Percentiles rank a stretch among this genome's conserved stretches.
Evolutionary conservation across 2,329 filamentous ascomycete species (phyloP).

Genomic region (Ascochyta rabiei): DNA sequence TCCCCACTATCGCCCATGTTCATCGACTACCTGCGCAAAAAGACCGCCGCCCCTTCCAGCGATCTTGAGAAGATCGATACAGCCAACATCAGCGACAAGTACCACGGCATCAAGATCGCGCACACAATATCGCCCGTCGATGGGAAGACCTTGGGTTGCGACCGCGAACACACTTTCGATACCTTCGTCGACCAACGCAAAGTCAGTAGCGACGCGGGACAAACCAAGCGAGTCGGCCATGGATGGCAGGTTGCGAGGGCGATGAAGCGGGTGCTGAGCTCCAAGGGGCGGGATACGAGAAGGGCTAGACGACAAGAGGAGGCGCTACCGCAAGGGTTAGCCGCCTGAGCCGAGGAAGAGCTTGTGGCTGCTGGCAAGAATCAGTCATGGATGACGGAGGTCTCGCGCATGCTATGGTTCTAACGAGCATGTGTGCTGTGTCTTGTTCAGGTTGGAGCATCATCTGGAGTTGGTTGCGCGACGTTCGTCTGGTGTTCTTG

Average conservation of each 20-base stretch:
- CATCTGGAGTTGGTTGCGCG: background rate
- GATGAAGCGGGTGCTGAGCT: slow-evolving; percentile 11
- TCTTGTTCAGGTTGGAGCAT: background rate
- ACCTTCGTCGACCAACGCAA: slow-evolving; percentile 14
- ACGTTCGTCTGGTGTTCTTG: background rate
- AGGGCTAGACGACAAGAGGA: slow-evolving; percentile 5
- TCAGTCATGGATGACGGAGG: background rate
- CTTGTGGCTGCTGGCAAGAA: background rate
- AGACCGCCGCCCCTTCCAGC: slow-evolving; percentile 2
- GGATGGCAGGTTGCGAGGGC: slow-evolving; percentile 15
- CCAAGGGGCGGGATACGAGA: slow-evolving; percentile 10
- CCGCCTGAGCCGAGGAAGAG: slow-evolving; percentile 4
- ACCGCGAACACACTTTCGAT: slow-evolving; percentile 21
- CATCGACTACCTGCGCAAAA: slow-evolving; percentile 12
- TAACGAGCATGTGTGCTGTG: background rate
- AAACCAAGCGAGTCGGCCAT: slow-evolving; percentile 13
- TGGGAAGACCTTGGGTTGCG: slow-evolving; percentile 21
- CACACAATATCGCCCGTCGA: slow-evolving; percentile 19
- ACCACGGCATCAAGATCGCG: background rate
- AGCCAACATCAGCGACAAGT: background rate
- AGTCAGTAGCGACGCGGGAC: slow-evolving; percentile 12
- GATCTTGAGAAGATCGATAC: slow-evolving; percentile 5
- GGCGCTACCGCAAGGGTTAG: slow-evolving; percentile 8
- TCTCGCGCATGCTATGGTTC: background rate
- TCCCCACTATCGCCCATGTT: slow-evolving; percentile 17